Evolutionary conservation across 495 filamentous ascomycete genomes (phyloP), one percentile per base, ranked within the genome.

Genomic region (Neohortaea acidophila): DNA sequence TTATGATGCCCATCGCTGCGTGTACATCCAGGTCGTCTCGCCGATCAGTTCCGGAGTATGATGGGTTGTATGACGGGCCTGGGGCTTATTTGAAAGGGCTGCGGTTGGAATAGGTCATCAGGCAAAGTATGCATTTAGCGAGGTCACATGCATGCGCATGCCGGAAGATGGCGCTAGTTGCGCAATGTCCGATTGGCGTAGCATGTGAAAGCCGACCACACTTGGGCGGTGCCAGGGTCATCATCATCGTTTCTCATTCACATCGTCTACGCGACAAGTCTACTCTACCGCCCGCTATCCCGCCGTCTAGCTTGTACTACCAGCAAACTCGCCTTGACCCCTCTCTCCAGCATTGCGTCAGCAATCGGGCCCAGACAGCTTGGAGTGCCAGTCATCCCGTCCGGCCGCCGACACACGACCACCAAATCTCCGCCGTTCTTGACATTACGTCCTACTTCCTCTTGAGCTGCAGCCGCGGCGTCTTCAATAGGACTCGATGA

Each of bases 361-460:
- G 75, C 82, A 13, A 79, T 59, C 4, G 61, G 60, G 2, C 85
- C 85, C n/a, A 92, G 52, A 11, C 73, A 75, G 44, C 60, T 68
- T 20, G 63, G 62, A 21, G 76, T 74, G 7, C 52, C 38, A 2
- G 63, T 63, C 3, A 36, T 8, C 52, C 18, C 38, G 35, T 49
- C 27, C 30, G 21, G 21, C 40, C 53, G 64, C 10, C 81, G 65
- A 0, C 84, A 85, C 2, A 91, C 60, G 1, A 94, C 66, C 3
- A 93, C 60, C 15, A 93, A 62, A 53, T 87, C 83, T 1, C 84
- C 82, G 1, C 78, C 73, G 40, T 87, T 91, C 44, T 65, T 66
- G 0, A 66, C 57, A 21, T 65, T 66, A 30, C 70, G 68, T 0
- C 68, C 70, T 3, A 86, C 64, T 40, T 79, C 76, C 18, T 66